Evolutionary conservation across 306 rosid genomes (phyloP).

Genomic region (Hippophae gyantsensis): DNA sequence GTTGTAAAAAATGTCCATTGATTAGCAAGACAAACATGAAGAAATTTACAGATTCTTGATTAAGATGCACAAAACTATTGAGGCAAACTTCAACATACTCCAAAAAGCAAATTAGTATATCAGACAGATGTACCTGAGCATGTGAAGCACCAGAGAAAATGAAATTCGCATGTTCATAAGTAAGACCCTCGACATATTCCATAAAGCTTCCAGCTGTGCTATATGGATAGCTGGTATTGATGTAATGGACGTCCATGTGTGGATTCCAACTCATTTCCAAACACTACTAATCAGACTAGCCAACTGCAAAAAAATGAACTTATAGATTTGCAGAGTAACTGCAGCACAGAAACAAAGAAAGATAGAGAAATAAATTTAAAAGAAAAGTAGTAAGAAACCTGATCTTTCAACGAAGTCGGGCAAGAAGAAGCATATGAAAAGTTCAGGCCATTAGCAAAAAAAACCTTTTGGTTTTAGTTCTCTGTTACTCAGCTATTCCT

Average conservation of each 20-base stretch:
- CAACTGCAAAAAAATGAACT: conserved; percentile 21
- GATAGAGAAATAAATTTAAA: not conserved
- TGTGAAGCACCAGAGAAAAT: conserved; percentile 88
- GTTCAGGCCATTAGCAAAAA: not conserved
- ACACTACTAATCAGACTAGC: conserved; percentile 21
- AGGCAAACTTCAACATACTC: not conserved
- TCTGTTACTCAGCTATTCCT: conserved; percentile 17
- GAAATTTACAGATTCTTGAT: not conserved
- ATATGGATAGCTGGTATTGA: conserved; percentile 65
- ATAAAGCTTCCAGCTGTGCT: conserved; percentile 80
- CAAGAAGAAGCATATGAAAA: conserved; percentile 17
- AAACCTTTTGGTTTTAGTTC: not conserved
- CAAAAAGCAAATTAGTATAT: not conserved
- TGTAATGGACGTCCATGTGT: conserved; percentile 72
- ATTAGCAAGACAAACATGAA: conserved; percentile 4
- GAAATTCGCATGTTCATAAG: conserved; percentile 92
- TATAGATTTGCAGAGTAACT: conserved; percentile 1
- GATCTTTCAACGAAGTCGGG: conserved; percentile 29
- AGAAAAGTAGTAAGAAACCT: conserved; percentile 14
- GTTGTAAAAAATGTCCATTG: not conserved
- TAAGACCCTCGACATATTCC: conserved; percentile 91
- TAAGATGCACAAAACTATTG: not conserved
- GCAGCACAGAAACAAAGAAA: conserved; percentile 5
- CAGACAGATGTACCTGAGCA: conserved; percentile 54
- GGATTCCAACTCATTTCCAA: conserved; percentile 84